Evolutionary conservation across 1,284 basidiomycete species (phyloP), one percentile per base, ranked within the genome.

Genomic region (Trametes polyzona): DNA sequence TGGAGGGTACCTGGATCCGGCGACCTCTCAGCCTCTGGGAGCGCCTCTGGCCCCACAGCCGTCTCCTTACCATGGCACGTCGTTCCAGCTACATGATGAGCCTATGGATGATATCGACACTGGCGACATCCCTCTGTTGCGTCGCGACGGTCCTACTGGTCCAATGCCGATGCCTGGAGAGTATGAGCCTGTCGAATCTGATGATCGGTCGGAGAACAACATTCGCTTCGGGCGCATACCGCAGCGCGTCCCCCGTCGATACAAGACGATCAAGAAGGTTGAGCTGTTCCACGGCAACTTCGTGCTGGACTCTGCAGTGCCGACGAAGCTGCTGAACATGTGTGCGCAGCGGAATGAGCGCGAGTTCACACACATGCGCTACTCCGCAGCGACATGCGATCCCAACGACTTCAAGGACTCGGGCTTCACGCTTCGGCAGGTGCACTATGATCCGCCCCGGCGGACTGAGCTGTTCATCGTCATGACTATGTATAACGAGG

Each of bases 311-410:
- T 85, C 88, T 27, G 83, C 90, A 1, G 93, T 96, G 1, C 95
- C 95, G 0, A 83, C 88, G 11, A 95, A 93, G 70, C 78, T 96
- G 24, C 80, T 96, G 19, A 85, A 92, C 56, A 85, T 93, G 78
- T 93, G 90, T 62, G 76, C 84, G 1, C 74, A 83, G 61, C 83
- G 86, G 53, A 88, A 83, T 50, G 92, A 93, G 59, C 84, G 92
- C 57, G 96, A 99, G 74, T 96, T 95, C 72, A 94, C 93, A 2
- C 90, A 95, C 73, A 94, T 98, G 93, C 85, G 96, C 7, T 95
- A 96, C 74, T 89, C 88, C 1, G 94, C 93, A 0, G 92, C 92
- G n/a, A 96, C 95, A 0, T 94, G 92, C 73, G 93, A 96, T 71
- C 94, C 94, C 2, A 92, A 96, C 70, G 87, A 93, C 68, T 97